Conservation (phyloP, 2,329 filamentous ascomycete genomes). For the Talaromyces islandicus region DNA sequence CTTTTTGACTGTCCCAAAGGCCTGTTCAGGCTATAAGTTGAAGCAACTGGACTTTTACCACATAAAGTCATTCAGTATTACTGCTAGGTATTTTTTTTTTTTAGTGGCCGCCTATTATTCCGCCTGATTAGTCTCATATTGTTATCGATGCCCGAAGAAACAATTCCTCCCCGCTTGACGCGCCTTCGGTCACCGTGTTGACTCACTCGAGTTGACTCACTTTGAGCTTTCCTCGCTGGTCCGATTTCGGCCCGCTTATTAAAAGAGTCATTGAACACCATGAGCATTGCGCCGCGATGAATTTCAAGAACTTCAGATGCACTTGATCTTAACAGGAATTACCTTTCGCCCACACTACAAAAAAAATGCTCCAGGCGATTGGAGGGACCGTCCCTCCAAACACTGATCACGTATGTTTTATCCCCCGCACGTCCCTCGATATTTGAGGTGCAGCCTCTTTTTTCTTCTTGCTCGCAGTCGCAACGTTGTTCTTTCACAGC, state of each 20-base stretch:
- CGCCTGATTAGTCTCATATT: neutral
- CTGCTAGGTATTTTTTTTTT: too few species aligned
- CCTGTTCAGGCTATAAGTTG: neutral
- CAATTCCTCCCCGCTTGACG: neutral
- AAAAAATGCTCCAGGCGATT: slow-evolving; percentile 37
- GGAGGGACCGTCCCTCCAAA: slow-evolving; percentile 72
- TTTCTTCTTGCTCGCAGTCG: neutral
- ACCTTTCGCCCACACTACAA: neutral
- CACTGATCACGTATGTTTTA: slow-evolving; percentile 64
- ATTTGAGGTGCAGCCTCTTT: neutral
- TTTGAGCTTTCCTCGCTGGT: neutral
- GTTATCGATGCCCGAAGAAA: neutral
- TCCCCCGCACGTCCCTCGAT: neutral
- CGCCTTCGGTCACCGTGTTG: neutral
- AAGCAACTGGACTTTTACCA: neutral
- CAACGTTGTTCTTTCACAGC: neutral
- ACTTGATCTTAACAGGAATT: neutral
- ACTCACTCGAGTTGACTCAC: neutral
- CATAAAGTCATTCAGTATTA: neutral
- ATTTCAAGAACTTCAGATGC: neutral
- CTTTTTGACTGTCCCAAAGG: neutral
- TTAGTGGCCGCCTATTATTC: neutral
- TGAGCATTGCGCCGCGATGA: neutral
- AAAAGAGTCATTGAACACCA: neutral
- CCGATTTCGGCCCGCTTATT: neutral